Evolutionary conservation across 495 filamentous ascomycete genomes (phyloP).

Genomic region (Tuber calosporum): DNA sequence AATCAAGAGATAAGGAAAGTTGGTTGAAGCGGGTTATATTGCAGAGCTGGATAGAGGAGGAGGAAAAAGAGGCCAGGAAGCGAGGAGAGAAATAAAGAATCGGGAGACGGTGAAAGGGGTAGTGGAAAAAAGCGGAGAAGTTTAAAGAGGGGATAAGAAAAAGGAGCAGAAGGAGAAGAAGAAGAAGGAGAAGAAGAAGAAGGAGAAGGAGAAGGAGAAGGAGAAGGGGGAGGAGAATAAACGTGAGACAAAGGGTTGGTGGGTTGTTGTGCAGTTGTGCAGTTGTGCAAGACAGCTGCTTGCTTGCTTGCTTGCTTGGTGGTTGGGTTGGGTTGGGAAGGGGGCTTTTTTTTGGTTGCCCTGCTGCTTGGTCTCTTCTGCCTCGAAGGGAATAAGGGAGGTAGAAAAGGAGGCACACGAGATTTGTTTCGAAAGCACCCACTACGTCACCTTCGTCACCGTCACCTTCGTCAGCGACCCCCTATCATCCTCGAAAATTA

Average conservation of each 20-base stretch:
- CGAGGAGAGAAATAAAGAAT: conserved; percentile 5
- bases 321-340: background rate
- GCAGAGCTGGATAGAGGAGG: background rate
- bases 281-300: conserved; percentile 1
- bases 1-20: background rate
- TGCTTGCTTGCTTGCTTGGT: background rate
- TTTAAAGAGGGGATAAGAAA: background rate
- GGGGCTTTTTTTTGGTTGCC: background rate
- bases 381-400: background rate
- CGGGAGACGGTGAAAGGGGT: conserved; percentile 14
- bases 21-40: background rate
- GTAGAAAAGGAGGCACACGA: conserved; percentile 37
- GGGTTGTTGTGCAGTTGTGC: no score
- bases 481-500: conserved; percentile 35
- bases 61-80: background rate
- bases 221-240: background rate
- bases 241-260: background rate
- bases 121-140: background rate
- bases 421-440: conserved; percentile 33
- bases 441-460: conserved; percentile 38
- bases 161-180: background rate
- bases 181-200: no score
- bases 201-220: no score
- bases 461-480: conserved; percentile 16
- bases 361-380: background rate